Evolutionary conservation across 129 eudicot genomes (phyloP).

Genomic region (Ambrosia trifida): DNA sequence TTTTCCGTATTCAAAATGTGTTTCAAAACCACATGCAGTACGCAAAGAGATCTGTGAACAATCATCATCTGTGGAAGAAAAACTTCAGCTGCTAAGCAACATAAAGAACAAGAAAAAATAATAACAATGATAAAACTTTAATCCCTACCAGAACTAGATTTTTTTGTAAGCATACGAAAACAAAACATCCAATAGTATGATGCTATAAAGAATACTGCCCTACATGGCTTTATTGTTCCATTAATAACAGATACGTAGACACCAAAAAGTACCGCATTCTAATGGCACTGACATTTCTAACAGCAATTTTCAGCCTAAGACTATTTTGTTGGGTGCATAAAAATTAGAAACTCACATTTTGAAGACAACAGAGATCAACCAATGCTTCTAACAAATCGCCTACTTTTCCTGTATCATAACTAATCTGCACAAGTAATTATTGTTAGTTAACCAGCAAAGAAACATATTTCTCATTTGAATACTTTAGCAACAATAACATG

Average conservation of each 20-base stretch:
- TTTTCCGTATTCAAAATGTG: slow-evolving; percentile 40
- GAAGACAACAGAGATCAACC: slow-evolving; percentile 58
- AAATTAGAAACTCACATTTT: slow-evolving; percentile 54
- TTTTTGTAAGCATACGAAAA: neutral
- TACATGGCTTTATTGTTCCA: neutral
- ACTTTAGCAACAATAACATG: neutral
- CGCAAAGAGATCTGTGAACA: slow-evolving; percentile 60
- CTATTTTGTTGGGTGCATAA: neutral
- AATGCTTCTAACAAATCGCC: slow-evolving; percentile 56
- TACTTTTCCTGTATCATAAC: slow-evolving; percentile 50
- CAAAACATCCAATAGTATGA: neutral
- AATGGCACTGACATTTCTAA: neutral
- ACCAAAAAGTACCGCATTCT: neutral
- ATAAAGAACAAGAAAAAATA: neutral
- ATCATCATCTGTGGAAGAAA: slow-evolving; percentile 57
- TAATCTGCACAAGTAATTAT: slow-evolving; percentile 47
- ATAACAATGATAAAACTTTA: neutral
- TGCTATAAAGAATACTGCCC: neutral
- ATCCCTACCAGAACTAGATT: neutral
- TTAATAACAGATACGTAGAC: neutral
- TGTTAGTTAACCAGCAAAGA: slow-evolving; percentile 19
- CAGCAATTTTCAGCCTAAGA: neutral
- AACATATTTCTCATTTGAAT: slow-evolving; percentile 10
- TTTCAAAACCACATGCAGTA: slow-evolving; percentile 53
- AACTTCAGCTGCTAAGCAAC: neutral